These are phyloP conservation scores for Fusarium succisae DNA, from an alignment of 2,329 filamentous ascomycete genomes.

Conservation along the genomic window DNA sequence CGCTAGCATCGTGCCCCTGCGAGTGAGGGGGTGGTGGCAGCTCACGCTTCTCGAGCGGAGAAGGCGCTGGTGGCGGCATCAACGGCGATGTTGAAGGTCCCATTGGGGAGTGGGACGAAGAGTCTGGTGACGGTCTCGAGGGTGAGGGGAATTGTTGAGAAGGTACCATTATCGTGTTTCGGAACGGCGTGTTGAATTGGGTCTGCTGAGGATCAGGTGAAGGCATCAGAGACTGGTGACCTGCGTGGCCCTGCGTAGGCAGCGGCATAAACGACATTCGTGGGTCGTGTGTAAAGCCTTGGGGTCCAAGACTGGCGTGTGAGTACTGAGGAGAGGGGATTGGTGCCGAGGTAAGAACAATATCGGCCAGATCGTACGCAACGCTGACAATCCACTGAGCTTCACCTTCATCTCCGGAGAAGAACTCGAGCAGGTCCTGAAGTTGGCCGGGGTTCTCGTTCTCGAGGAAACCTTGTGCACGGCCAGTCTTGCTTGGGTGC, in stretches of 20 bases:
- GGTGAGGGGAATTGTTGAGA: conserved; percentile 44
- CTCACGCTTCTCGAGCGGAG: conserved; percentile 50
- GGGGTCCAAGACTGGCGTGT: conserved; percentile 40
- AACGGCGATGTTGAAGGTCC: conserved; percentile 46
- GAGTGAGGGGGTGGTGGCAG: conserved; percentile 46
- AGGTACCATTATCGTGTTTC: conserved; percentile 47
- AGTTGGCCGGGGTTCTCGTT: conserved; percentile 70
- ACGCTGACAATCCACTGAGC: conserved; percentile 66
- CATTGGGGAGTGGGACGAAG: conserved; percentile 46
- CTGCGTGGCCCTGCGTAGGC: conserved; percentile 44
- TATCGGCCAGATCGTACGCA: conserved; percentile 66
- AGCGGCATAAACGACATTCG: conserved; percentile 46
- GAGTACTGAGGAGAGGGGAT: conserved; percentile 46
- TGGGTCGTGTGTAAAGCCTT: conserved; percentile 42
- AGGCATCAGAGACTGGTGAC: conserved; percentile 45
- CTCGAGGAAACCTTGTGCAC: conserved; percentile 67
- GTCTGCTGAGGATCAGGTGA: conserved; percentile 44
- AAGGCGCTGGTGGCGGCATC: conserved; percentile 43
- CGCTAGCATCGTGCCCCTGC: conserved; percentile 35
- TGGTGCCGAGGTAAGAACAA: conserved; percentile 51
- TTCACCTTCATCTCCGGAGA: conserved; percentile 65
- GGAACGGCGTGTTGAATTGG: conserved; percentile 45
- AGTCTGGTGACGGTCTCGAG: conserved; percentile 46
- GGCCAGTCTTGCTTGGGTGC: conserved; percentile 65
- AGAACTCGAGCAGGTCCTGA: conserved; percentile 72